Evolutionary conservation across 371 early-diverging fungal species (phyloP).

Genomic region (Actinomucor elegans): DNA sequence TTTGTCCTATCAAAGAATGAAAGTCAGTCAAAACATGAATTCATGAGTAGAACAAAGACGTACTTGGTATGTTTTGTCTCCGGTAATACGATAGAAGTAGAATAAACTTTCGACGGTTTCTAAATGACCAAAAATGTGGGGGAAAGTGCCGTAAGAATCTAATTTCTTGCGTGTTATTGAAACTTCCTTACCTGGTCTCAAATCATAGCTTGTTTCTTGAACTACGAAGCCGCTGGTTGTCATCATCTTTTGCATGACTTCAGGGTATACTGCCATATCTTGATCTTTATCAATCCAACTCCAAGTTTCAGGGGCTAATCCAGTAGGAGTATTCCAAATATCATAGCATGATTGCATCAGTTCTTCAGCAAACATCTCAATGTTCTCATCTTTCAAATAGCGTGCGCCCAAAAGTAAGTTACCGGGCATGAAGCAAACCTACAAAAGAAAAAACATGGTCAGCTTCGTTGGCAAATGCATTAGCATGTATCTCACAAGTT

Average conservation of each 20-base stretch:
- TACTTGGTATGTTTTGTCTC: constrained; percentile 63
- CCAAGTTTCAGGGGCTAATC: constrained; percentile 48
- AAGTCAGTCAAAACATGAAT: too few relatives aligned
- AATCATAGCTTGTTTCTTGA: constrained; percentile 33
- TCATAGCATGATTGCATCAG: constrained; percentile 43
- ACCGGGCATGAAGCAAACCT: constrained; percentile 50
- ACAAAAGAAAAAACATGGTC: too few relatives aligned
- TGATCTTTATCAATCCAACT: constrained; percentile 41
- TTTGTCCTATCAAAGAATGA: constrained; percentile 57
- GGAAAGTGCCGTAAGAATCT: neutral
- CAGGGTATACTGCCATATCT: constrained; percentile 19
- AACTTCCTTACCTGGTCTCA: constrained; percentile 42
- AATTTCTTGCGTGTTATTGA: too few relatives aligned
- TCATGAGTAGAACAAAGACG: too few relatives aligned
- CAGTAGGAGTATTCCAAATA: constrained; percentile 43
- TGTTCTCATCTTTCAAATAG: constrained; percentile 26
- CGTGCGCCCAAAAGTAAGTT: constrained; percentile 41
- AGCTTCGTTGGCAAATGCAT: too few relatives aligned
- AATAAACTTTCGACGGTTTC: constrained; percentile 82
- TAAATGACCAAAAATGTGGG: constrained; percentile 19
- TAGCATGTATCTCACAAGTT: constrained; percentile 47
- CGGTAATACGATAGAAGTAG: constrained; percentile 72
- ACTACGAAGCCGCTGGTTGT: constrained; percentile 21
- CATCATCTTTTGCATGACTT: constrained; percentile 27
- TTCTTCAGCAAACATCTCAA: constrained; percentile 29